Evolutionary conservation across 108 stramenopile species (phyloP), one percentile per base, ranked within the genome.

Genomic region (Nannochloropsis salina): DNA sequence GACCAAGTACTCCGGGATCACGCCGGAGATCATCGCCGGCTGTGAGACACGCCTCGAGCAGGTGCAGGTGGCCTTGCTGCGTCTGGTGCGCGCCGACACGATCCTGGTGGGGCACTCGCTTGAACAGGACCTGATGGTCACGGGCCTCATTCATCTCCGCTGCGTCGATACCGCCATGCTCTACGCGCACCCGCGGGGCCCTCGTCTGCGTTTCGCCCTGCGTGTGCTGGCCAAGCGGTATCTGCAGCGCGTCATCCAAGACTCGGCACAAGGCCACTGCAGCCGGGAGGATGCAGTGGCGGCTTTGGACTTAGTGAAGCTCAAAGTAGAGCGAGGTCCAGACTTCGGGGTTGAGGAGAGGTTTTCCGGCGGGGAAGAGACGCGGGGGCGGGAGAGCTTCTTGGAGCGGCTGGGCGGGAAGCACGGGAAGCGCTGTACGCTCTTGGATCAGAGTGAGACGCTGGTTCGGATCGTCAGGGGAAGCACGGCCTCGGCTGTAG

Each of bases 51-150:
- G 44, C 9, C 90, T 90, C 42, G 84, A 84, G 21, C 90, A 90
- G 80, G 90, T 90, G 2, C 90, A 90, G 84, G 89, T 85, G 42
- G 88, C 86, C 44, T n/a, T 90, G 44, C 90, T 90, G 6, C 45
- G 82, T 42, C 20, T 83, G 42, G 90, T 90, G 41, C 43, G 44
- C 10, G 83, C 44, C 9, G 41, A 42, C 20, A 88, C 88, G 15
- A 43, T 89, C 21, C 80, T 90, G 44, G 88, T 90, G 44, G 90
- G 90, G 22, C 90, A 90, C 84, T 90, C 90, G 5, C 88, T 90
- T 6, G 90, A 90, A 86, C 89, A 90, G 43, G 90, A 90, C 41
- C 86, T 90, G 83, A 90, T 40, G 85, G 45, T n/a, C 18, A 41
- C 81, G 22, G 44, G 45, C 6, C 41, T 90, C 43, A 80, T 89